These are phyloP conservation scores for Saccharum spontaneum DNA, from an alignment of 176 grass and related monocot species.

Conservation along the genomic window DNA sequence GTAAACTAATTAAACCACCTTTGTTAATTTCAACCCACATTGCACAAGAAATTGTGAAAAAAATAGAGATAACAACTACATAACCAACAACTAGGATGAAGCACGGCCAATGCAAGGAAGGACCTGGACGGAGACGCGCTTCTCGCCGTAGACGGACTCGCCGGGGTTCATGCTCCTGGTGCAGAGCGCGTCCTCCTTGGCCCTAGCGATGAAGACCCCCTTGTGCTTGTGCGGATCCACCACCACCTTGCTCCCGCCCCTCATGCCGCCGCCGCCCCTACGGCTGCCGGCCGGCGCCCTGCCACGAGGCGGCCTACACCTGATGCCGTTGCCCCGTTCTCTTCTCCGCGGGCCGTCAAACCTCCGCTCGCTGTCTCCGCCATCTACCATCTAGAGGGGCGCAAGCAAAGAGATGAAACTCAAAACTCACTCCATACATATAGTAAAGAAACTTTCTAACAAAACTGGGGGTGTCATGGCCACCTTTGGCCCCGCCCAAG, in stretches of 20 bases:
- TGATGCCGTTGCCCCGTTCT: background rate
- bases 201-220: conserved; percentile 77
- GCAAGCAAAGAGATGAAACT: too few relatives aligned
- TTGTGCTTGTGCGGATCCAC: conserved; percentile 76
- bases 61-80: background rate
- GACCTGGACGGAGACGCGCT: conserved; percentile 81
- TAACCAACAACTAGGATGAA: background rate
- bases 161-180: conserved; percentile 80
- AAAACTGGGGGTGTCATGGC: too few relatives aligned
- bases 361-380: background rate
- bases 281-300: conserved; percentile 26
- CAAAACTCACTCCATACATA: too few relatives aligned
- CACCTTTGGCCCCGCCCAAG: too few relatives aligned
- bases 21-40: background rate
- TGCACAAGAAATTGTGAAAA: background rate
- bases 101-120: background rate
- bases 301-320: conserved; percentile 29
- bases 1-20: background rate
- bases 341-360: conserved; percentile 17
- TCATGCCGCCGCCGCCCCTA: conserved; percentile 49
- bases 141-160: conserved; percentile 90
- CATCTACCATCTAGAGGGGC: background rate
- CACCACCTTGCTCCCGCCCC: conserved; percentile 73
- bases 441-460: too few relatives aligned
- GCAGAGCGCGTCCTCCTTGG: conserved; percentile 93